A percentile compares a stretch with the other conserved stretches of the same genome.
Evolutionary conservation across 495 filamentous ascomycete genomes (phyloP).

Genomic region (Penicillium bovifimosum): DNA sequence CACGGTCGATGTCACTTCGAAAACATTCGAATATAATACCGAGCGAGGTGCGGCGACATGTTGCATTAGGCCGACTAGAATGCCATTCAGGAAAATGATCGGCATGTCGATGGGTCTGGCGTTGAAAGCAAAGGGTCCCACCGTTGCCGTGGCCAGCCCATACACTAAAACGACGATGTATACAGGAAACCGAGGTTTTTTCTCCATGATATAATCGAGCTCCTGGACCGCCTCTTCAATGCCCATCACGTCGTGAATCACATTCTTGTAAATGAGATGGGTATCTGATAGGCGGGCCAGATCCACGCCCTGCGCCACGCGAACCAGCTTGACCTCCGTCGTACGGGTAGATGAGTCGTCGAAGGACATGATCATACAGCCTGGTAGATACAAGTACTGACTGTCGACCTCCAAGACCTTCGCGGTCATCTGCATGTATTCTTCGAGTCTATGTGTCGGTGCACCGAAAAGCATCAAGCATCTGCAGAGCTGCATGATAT

Average conservation of each 20-base stretch:
- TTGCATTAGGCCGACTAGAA: slow-evolving; percentile 73
- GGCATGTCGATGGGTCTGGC: slow-evolving; percentile 81
- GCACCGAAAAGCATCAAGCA: slow-evolving; percentile 78
- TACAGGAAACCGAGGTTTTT: slow-evolving; percentile 56
- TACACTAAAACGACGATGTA: slow-evolving; percentile 70
- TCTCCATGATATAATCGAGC: slow-evolving; percentile 60
- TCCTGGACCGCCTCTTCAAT: slow-evolving; percentile 72
- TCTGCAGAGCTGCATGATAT: slow-evolving; percentile 77
- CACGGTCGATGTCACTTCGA: slow-evolving; percentile 78
- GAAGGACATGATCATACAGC: slow-evolving; percentile 90
- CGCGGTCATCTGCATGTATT: slow-evolving; percentile 84
- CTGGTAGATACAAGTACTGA: slow-evolving; percentile 84
- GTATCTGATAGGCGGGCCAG: slow-evolving; percentile 74
- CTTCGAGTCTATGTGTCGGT: slow-evolving; percentile 67
- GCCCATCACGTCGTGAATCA: slow-evolving; percentile 77
- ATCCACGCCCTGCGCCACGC: slow-evolving; percentile 68
- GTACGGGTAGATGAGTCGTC: slow-evolving; percentile 83
- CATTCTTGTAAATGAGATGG: slow-evolving; percentile 85
- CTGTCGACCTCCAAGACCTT: slow-evolving; percentile 80
- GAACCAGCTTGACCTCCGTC: slow-evolving; percentile 82
- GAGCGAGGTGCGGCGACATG: slow-evolving; percentile 69
- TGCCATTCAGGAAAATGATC: slow-evolving; percentile 76
- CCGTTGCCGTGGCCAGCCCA: slow-evolving; percentile 68
- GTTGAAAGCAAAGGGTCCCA: slow-evolving; percentile 82
- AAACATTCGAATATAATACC: slow-evolving; percentile 72